Conservation (phyloP, 768 basidiomycete genomes). For the Termitomyces sp. region DNA sequence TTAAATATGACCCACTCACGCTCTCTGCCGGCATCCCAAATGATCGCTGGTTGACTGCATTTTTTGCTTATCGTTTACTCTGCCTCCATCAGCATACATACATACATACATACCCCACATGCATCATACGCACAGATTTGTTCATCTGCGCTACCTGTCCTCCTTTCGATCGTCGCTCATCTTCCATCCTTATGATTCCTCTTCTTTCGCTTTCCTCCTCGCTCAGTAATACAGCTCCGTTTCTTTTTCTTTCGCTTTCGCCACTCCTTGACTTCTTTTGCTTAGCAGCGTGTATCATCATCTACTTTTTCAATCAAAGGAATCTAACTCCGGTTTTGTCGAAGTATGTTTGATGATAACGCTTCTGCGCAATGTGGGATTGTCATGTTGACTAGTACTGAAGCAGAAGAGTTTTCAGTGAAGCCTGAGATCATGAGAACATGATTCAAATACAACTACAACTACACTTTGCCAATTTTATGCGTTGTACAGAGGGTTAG, state of each 20-base stretch:
- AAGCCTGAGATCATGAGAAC: background rate
- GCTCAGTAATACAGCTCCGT: background rate
- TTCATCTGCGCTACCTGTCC: background rate
- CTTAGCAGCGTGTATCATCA: background rate
- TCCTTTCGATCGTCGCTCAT: background rate
- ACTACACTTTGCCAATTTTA: constrained; percentile 1
- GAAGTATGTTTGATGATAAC: too few relatives aligned
- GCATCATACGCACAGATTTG: background rate
- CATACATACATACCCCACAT: background rate
- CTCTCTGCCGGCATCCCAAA: background rate
- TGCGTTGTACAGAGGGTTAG: constrained; percentile 6
- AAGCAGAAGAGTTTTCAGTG: too few relatives aligned
- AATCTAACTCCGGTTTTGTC: too few relatives aligned
- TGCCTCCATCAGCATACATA: background rate
- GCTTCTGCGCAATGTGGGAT: too few relatives aligned
- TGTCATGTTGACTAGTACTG: too few relatives aligned
- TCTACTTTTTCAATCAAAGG: background rate
- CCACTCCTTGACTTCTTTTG: background rate
- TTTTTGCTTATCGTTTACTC: background rate
- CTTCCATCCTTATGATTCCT: background rate
- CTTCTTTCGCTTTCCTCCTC: background rate
- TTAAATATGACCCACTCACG: constrained; percentile 1
- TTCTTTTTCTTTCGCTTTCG: background rate
- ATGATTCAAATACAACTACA: background rate
- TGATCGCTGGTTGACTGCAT: background rate